Evolutionary conservation across 2,329 filamentous ascomycete genomes (phyloP).

Genomic region (Phyllosticta citribraziliensis): DNA sequence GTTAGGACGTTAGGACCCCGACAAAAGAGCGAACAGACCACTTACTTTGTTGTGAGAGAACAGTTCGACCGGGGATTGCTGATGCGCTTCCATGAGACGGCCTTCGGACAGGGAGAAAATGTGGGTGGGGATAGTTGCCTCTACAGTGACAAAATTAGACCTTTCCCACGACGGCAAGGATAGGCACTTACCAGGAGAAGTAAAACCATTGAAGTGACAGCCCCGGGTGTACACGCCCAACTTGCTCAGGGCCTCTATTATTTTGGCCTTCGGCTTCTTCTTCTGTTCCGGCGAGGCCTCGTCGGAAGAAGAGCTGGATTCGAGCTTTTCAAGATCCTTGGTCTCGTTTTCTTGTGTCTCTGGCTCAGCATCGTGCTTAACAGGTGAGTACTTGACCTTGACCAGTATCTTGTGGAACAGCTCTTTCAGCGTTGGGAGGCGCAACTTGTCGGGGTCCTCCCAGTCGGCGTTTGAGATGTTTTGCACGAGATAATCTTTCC

Average conservation of each 20-base stretch:
- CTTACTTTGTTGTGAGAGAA: constrained; percentile 65
- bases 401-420: constrained; percentile 65
- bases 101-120: constrained; percentile 56
- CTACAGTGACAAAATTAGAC: constrained; percentile 13
- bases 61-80: constrained; percentile 46
- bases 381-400: constrained; percentile 40
- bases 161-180: neutral
- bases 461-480: constrained; percentile 44
- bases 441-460: constrained; percentile 20
- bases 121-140: constrained; percentile 47
- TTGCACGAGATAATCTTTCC: constrained; percentile 66
- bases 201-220: constrained; percentile 66
- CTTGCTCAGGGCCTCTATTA: constrained; percentile 61
- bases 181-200: constrained; percentile 46
- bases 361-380: constrained; percentile 19
- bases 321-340: constrained; percentile 4
- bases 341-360: constrained; percentile 17
- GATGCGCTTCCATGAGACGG: constrained; percentile 56
- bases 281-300: constrained; percentile 24
- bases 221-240: constrained; percentile 82
- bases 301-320: constrained; percentile 26
- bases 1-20: neutral
- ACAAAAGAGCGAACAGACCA: neutral
- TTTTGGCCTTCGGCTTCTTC: constrained; percentile 40
- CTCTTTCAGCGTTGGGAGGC: constrained; percentile 54